Evolutionary conservation across 2,329 filamentous ascomycete species (phyloP), one percentile per base, ranked within the genome.

Genomic region (Cladorrhinum sp.): DNA sequence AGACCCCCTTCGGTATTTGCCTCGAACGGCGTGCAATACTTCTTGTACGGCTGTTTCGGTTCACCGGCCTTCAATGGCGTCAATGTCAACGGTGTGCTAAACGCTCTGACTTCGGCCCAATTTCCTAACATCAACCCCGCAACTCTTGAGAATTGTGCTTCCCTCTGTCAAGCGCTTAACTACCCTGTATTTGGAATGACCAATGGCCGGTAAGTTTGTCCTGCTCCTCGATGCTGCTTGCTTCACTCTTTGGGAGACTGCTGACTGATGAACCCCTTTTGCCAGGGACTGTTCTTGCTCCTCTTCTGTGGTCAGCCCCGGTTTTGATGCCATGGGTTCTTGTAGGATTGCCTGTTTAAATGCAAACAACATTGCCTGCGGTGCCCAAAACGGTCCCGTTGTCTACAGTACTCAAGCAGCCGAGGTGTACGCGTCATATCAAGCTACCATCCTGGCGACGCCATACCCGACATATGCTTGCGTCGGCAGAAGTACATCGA

Each of bases 41-140:
- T 62, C 9, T 18, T 67, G 2, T 50, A 62, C 30, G 64, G 62
- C 21, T 67, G 64, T 39, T 61, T 55, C 26, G 57, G 46, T 2
- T 14, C 30, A n/a, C n/a, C 18, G 9, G 2, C 50, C 2, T 26
- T 53, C 14, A 14, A 5, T 30, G 16, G n/a, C 16, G 16, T 2
- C 42, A 16, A 16, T 3, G 18, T 46, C n/a, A 46, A 46, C 42
- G 42, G 42, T 18, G 42, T 46, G 42, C 42, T 46, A 8, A 21
- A 18, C 16, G 42, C 42, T 46, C 5, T 20, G 18, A 46, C 42
- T 46, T 18, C n/a, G 5, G 42, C n/a, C 5, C 6, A 10, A 18
- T 23, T 23, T 10, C 8, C 23, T 8, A 50, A 53, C 30, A 14
- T 63, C 3, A 23, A 2, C 24, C 53, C 63, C 2, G 61, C 52